Base-by-base conservation (phyloP, 805 yeast genomes). In the Candida ovalis region DNA sequence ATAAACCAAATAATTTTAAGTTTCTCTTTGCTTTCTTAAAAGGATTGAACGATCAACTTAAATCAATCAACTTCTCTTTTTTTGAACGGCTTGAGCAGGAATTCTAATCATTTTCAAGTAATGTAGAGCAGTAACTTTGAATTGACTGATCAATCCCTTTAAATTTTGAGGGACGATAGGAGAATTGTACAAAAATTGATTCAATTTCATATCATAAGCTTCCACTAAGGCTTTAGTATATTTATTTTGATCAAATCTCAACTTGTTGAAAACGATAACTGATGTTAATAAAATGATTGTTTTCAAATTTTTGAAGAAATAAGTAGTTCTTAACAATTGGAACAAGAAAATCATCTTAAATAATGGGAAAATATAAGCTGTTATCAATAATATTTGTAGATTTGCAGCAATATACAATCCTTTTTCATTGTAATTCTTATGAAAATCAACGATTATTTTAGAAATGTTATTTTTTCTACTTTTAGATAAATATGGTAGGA, bases 161-260 rank as follows among this genome's bases (percentile, higher is more conserved):
- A 59, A n/a, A 4, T 43, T 28, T 9, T 60, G 50, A 22, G 81
- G 79, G n/a, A 75, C 53, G 23, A 61, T 52, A 15, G 71, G 71
- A 36, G 57, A 56, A 38, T 67, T 54, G 53, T 59, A 61, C 17
- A 76, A 43, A n/a, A 68, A 43, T 39, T 61, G 67, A 49, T 70
- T 74, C 18, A 75, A 59, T 51, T 65, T 69, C 47, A 62, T 56
- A 49, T 81, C 78, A 55, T 75, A 74, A 45, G 74, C 75, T 13
- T 67, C 66, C 40, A 82, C 63, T 8, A 82, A 64, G 8, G 67
- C 56, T 59, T 82, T 75, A 46, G 85, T 80, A 51, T 76, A 74
- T 44, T 73, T 72, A 40, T 80, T 80, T 57, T 79, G 80, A 58
- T 75, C 75, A 57, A 67, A 84, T 62, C 90, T 75, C 48, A 81